Evolutionary conservation across 2,329 filamentous ascomycete genomes (phyloP).

Genomic region (Didymella arachidicola): DNA sequence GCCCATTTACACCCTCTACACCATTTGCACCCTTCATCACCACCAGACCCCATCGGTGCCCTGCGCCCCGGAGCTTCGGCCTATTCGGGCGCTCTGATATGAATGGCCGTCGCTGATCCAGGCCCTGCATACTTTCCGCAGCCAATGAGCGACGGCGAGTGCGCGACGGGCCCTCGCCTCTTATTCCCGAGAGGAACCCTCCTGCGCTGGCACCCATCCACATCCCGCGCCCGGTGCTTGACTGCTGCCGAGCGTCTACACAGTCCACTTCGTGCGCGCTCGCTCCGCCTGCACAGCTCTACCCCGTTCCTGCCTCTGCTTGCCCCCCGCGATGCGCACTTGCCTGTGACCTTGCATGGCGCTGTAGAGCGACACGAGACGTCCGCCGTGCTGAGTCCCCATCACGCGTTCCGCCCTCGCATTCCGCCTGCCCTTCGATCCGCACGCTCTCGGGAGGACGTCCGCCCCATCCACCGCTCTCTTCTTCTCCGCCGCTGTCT

Average conservation of each 20-base stretch:
- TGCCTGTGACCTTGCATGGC: conserved; percentile 16
- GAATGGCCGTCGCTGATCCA: conserved; percentile 5
- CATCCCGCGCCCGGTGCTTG: conserved; percentile 13
- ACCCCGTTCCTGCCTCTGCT: conserved; percentile 16
- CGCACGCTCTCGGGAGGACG: conserved; percentile 15
- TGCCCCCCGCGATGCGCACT: conserved; percentile 21
- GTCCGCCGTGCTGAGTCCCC: conserved; percentile 9
- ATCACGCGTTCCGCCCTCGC: conserved; percentile 31
- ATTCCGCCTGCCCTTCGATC: conserved; percentile 23
- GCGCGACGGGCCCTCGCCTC: not conserved
- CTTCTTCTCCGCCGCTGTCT: conserved; percentile 28
- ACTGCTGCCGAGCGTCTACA: conserved; percentile 19
- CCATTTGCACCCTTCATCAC: too few relatives aligned
- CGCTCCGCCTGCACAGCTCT: conserved; percentile 10
- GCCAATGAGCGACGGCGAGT: conserved; percentile 26
- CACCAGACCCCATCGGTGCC: not conserved
- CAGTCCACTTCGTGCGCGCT: conserved; percentile 5
- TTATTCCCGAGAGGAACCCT: conserved; percentile 1
- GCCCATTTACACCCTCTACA: too few relatives aligned
- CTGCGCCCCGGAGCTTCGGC: conserved; percentile 15
- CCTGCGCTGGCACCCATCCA: conserved; percentile 1
- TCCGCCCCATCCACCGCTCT: conserved; percentile 27
- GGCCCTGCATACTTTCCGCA: conserved; percentile 7
- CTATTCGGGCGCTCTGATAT: conserved; percentile 3
- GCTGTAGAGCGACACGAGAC: conserved; percentile 18